A percentile compares a stretch with the other conserved stretches of the same genome.
Conservation (phyloP, 202 grass and related monocot species). For the Panicum virgatum region DNA sequence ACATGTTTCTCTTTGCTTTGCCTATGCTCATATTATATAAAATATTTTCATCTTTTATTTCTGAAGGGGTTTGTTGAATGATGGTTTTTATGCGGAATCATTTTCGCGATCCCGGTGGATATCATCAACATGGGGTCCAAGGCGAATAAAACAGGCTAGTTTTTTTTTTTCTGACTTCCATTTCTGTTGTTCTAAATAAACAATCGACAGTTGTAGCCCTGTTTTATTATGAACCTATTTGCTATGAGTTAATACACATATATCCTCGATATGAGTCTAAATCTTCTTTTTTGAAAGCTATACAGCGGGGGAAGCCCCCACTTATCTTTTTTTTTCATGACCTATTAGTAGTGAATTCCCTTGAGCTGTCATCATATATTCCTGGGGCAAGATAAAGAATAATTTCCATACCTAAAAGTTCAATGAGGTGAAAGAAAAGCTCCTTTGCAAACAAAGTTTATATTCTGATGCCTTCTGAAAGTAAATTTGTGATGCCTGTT, state of each 20-base stretch:
- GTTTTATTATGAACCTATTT: background rate
- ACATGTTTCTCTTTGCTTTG: background rate
- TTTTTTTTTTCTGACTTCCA: background rate
- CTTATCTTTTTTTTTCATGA: background rate
- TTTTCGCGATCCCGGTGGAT: constrained; percentile 83
- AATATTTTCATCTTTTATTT: constrained; percentile 26
- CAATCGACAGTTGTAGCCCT: background rate
- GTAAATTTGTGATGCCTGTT: background rate
- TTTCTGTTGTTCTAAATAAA: background rate
- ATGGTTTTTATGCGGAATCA: constrained; percentile 81
- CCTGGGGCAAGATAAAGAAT: background rate
- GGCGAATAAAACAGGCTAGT: constrained; percentile 77
- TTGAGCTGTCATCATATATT: background rate
- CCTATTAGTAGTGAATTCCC: background rate
- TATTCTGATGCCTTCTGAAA: background rate
- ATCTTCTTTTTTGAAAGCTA: background rate
- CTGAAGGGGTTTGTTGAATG: constrained; percentile 81
- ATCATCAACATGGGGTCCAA: constrained; percentile 76
- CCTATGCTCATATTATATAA: background rate
- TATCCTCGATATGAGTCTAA: background rate
- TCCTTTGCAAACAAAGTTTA: background rate
- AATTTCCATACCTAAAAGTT: background rate
- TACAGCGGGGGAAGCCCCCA: too few relatives aligned
- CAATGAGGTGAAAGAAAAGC: background rate
- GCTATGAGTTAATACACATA: background rate